Conservation (phyloP, 371 early-diverging fungal genomes). For the Mortierella sp. region DNA sequence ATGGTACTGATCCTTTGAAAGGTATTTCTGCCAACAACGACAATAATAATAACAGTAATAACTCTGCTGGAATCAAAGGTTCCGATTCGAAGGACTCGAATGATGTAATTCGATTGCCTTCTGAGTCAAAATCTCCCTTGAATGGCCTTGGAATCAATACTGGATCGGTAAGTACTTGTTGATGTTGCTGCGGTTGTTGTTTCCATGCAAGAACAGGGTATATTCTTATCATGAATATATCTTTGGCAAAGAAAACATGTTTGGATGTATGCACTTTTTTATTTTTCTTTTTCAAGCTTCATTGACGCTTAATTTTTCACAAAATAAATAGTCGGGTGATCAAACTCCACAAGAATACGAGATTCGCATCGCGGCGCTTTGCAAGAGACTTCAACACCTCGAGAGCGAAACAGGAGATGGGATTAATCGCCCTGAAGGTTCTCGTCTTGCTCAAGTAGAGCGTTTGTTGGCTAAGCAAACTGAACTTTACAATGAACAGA, state of each 20-base stretch:
- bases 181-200: not conserved
- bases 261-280: not conserved
- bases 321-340: no score
- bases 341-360: conserved; percentile 65
- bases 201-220: not conserved
- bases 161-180: conserved; percentile 19
- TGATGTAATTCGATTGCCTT: conserved; percentile 12
- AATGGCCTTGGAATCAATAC: conserved; percentile 39
- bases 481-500: conserved; percentile 39
- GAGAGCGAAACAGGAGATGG: conserved; percentile 50
- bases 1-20: conserved; percentile 25
- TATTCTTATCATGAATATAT: not conserved
- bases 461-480: conserved; percentile 49
- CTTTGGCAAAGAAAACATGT: not conserved
- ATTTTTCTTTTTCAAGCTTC: no score
- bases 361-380: conserved; percentile 63
- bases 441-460: conserved; percentile 48
- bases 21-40: not conserved
- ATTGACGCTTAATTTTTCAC: no score
- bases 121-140: conserved; percentile 16
- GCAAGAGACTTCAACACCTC: conserved; percentile 59
- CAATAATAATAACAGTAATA: no score
- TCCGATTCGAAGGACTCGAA: not conserved
- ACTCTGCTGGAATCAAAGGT: no score
- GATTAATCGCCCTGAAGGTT: conserved; percentile 46